Conservation (phyloP, 164 flowering plant species). For the Euptelea pleiosperma region DNA sequence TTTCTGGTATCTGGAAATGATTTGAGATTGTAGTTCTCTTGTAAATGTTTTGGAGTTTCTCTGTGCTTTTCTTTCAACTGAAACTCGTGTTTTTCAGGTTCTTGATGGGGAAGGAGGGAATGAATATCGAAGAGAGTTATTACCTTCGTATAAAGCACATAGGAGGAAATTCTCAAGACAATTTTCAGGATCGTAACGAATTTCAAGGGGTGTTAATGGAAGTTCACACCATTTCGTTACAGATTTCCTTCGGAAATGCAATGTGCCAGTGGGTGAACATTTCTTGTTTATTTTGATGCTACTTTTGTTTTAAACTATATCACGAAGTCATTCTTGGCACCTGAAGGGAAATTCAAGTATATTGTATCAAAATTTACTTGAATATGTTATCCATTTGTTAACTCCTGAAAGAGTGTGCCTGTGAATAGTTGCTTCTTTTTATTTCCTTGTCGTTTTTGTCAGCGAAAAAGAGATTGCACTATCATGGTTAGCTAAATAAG, state of each 20-base stretch:
- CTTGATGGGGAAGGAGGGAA: conserved; percentile 82
- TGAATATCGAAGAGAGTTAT: conserved; percentile 63
- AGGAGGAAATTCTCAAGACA: conserved; percentile 44
- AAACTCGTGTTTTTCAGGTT: conserved; percentile 41
- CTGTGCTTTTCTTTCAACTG: conserved; percentile 3
- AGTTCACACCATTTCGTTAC: conserved; percentile 37
- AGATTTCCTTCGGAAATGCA: conserved; percentile 63
- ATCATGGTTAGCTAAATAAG: no score
- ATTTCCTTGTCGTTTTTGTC: no score
- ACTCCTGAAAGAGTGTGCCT: no score
- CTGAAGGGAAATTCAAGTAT: no score
- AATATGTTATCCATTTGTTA: no score
- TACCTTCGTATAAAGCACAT: conserved; percentile 91
- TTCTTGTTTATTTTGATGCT: background rate
- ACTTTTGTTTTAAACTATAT: background rate
- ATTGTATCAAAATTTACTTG: no score
- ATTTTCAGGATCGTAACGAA: conserved; percentile 18
- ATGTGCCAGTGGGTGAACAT: conserved; percentile 69
- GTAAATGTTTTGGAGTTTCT: background rate
- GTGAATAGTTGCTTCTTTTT: no score
- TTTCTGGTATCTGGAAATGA: no score
- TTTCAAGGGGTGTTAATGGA: conserved; percentile 24
- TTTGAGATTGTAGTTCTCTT: background rate
- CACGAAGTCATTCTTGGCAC: background rate
- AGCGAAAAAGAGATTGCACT: no score